These are phyloP conservation scores for Corynespora cassiicola DNA, from an alignment of 2,329 filamentous ascomycete species.

Conservation along the genomic window DNA sequence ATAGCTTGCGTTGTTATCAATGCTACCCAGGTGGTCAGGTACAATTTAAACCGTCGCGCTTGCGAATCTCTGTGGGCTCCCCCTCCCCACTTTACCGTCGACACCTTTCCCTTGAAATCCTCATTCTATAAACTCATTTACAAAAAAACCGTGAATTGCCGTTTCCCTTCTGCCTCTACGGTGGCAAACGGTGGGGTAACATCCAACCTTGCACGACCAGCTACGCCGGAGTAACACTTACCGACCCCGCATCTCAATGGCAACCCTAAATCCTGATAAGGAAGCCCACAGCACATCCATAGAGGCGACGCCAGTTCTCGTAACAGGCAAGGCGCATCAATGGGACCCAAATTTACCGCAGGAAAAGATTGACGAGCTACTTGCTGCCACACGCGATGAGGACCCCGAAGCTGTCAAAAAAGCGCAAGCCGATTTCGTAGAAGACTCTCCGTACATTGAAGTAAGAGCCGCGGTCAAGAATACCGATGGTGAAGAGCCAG, in stretches of 20 bases:
- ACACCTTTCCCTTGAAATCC: too few relatives aligned
- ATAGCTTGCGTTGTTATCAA: too few relatives aligned
- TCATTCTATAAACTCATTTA: too few relatives aligned
- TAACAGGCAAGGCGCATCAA: constrained; percentile 22
- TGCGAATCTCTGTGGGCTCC: too few relatives aligned
- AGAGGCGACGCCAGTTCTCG: constrained; percentile 4
- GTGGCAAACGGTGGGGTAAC: too few relatives aligned
- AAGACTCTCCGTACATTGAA: constrained; percentile 24
- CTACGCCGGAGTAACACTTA: too few relatives aligned
- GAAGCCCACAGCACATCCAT: constrained; percentile 7
- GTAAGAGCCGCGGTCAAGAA: constrained; percentile 54
- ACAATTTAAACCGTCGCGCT: too few relatives aligned
- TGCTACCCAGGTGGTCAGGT: too few relatives aligned
- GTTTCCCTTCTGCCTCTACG: too few relatives aligned
- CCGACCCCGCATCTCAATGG: not conserved
- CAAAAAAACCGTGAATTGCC: too few relatives aligned
- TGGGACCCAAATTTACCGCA: constrained; percentile 30
- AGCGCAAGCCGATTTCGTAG: constrained; percentile 20
- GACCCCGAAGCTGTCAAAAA: constrained; percentile 21
- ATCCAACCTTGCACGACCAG: too few relatives aligned
- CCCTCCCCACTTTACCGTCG: too few relatives aligned
- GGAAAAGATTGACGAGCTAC: constrained; percentile 24
- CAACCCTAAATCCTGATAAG: constrained; percentile 8
- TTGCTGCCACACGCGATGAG: constrained; percentile 19
- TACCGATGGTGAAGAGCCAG: constrained; percentile 52